These are phyloP conservation scores for Trifolium dubium DNA, from an alignment of 306 rosid genomes.

Conservation along the genomic window DNA sequence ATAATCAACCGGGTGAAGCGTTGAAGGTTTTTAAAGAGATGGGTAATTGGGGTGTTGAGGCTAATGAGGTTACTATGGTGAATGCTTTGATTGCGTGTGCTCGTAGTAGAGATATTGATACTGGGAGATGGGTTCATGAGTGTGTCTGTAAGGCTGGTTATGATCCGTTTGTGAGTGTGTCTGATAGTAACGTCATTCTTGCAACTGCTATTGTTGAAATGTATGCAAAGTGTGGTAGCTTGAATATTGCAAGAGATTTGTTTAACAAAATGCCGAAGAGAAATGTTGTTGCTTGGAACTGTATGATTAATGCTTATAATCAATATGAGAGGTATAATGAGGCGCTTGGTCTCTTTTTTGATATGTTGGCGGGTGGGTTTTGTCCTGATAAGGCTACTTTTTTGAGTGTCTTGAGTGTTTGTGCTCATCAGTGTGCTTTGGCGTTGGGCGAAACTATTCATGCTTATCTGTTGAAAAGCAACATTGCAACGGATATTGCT, in stretches of 20 bases:
- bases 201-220: conserved; percentile 72
- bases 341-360: conserved; percentile 53
- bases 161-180: conserved; percentile 57
- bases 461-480: conserved; percentile 55
- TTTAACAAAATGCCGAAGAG: conserved; percentile 69
- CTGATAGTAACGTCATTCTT: conserved; percentile 57
- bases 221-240: conserved; percentile 80
- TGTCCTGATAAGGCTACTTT: conserved; percentile 62
- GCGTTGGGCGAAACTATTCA: conserved; percentile 69
- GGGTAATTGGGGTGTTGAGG: conserved; percentile 55
- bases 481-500: conserved; percentile 45
- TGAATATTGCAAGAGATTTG: conserved; percentile 59
- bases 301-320: conserved; percentile 66
- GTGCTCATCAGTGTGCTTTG: conserved; percentile 56
- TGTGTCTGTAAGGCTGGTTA: conserved; percentile 54
- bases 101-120: conserved; percentile 58
- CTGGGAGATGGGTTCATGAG: conserved; percentile 61
- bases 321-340: conserved; percentile 58
- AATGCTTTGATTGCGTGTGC: conserved; percentile 77
- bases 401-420: conserved; percentile 59
- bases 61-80: conserved; percentile 79
- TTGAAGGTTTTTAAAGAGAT: conserved; percentile 57
- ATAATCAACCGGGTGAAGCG: conserved; percentile 46
- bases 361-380: conserved; percentile 51
- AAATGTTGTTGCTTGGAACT: conserved; percentile 71